phyloP scores from a whole-genome alignment of 2,329 filamentous ascomycete species.

The Metarhizium guizhouense region DNA sequence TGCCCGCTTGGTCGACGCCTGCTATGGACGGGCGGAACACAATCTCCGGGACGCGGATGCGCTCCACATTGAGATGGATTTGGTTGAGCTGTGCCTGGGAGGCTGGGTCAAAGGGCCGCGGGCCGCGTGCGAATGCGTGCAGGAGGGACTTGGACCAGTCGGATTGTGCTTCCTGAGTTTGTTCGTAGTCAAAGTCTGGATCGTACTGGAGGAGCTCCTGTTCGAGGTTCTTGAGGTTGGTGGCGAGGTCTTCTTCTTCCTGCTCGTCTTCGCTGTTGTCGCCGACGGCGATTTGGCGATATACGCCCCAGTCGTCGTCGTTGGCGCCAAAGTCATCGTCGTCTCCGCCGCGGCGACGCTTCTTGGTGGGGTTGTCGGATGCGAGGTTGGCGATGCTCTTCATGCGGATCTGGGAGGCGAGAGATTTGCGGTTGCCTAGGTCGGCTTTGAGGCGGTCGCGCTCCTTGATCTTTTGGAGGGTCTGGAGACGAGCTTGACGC shows the following conservation, averaged over 20 bases:
- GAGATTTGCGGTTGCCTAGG: conserved; percentile 89
- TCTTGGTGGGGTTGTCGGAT: conserved; percentile 76
- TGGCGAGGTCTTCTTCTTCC: conserved; percentile 79
- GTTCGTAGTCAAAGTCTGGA: conserved; percentile 80
- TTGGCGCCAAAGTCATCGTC: conserved; percentile 96
- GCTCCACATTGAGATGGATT: conserved; percentile 91
- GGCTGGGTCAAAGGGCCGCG: conserved; percentile 74
- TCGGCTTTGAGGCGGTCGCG: conserved; percentile 89
- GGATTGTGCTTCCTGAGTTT: conserved; percentile 82
- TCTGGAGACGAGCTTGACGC: conserved; percentile 59
- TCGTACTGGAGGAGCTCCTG: conserved; percentile 80
- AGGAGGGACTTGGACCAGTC: conserved; percentile 92
- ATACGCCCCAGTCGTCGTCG: conserved; percentile 96
- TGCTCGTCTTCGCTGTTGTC: conserved; percentile 79
- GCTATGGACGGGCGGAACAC: conserved; percentile 90
- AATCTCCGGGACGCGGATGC: conserved; percentile 88
- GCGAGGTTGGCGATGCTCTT: conserved; percentile 95
- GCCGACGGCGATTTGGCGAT: conserved; percentile 82
- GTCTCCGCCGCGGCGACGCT: conserved; percentile 76
- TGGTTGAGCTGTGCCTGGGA: conserved; percentile 75
- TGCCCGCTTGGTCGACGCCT: conserved; percentile 84
- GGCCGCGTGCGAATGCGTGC: conserved; percentile 83
- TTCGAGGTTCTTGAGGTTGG: conserved; percentile 67
- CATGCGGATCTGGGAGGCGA: conserved; percentile 95
- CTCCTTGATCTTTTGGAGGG: conserved; percentile 81